These are phyloP conservation scores for Talaromyces sp. DNA, from an alignment of 2,329 filamentous ascomycete genomes.

Conservation along the genomic window DNA sequence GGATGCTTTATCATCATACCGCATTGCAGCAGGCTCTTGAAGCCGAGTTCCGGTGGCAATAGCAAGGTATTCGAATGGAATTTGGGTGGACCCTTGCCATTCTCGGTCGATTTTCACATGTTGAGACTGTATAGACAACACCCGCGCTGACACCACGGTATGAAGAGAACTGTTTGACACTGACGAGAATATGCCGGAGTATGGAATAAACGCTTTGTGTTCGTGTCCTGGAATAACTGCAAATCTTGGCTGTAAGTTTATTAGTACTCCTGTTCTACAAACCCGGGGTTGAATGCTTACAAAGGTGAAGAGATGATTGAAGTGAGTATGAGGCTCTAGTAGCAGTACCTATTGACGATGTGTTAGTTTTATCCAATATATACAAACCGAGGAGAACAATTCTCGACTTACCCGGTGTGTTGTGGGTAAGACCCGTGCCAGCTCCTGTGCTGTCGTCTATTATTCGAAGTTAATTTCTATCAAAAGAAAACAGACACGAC, in stretches of 20 bases:
- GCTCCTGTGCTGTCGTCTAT: constrained; percentile 29
- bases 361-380: not conserved
- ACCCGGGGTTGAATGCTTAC: constrained; percentile 15
- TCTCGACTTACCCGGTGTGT: constrained; percentile 27
- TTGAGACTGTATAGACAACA: constrained; percentile 22
- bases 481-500: not conserved
- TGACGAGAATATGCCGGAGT: constrained; percentile 25
- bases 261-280: not conserved
- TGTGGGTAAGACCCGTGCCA: constrained; percentile 26
- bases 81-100: constrained; percentile 26
- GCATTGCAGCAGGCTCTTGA: constrained; percentile 29
- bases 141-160: constrained; percentile 27
- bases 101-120: constrained; percentile 28
- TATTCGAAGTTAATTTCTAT: constrained; percentile 12
- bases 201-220: constrained; percentile 33
- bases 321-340: constrained; percentile 31
- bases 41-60: constrained; percentile 30
- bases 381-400: not conserved
- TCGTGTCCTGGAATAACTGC: constrained; percentile 30
- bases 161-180: constrained; percentile 20
- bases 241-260: constrained; percentile 23
- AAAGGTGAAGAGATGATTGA: constrained; percentile 32
- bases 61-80: constrained; percentile 29
- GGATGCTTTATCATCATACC: constrained; percentile 26
- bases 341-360: constrained; percentile 22